Base-by-base conservation (phyloP, 495 filamentous ascomycete species). In the Penicillium ochrochloron region DNA sequence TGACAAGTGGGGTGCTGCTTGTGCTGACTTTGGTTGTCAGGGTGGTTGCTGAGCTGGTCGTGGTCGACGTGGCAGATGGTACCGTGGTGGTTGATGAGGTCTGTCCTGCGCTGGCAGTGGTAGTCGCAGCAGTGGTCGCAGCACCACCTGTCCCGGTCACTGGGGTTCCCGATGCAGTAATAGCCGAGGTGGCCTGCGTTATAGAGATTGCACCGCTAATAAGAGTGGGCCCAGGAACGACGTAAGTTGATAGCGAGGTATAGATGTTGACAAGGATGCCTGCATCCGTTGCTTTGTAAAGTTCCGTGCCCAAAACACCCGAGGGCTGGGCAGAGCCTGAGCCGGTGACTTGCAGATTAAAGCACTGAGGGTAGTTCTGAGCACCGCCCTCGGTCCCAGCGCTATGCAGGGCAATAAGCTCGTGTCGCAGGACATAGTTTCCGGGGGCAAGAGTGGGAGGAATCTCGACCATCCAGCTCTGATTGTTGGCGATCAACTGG, bases 381-480 rank as follows among this genome's bases (percentile, higher is more conserved):
- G 91, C 87, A 34, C 89, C 89, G 67, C 87, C 78, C 6, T 66
- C 59, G 11, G 73, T 62, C 12, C 73, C 80, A 5, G 86, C 89
- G 7, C 81, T 76, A 76, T 93, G 90, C 5, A 93, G 85, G 11
- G 88, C 90, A 61, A 93, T 89, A 63, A 92, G 86, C 74, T 93
- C 91, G 73, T 92, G 86, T 41, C 91, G 86, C 46, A 94, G 75
- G 41, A 94, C 86, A 70, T 92, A 94, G 76, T 89, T 86, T n/a
- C 90, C 90, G 4, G 86, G 70, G 23, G 82, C 82, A 53, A 93
- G 81, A 61, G 77, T 75, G 6, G 76, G 48, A 8, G 91, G 90
- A 67, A 94, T 89, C 35, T 83, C 85, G 35, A 92, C 83, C 59
- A 84, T 80, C 84, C 87, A 89, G 60, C 78, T 84, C 73, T 84